Evolutionary conservation across 2,329 filamentous ascomycete genomes (phyloP), one percentile per base, ranked within the genome.

Genomic region (Raffaelea albimanens): DNA sequence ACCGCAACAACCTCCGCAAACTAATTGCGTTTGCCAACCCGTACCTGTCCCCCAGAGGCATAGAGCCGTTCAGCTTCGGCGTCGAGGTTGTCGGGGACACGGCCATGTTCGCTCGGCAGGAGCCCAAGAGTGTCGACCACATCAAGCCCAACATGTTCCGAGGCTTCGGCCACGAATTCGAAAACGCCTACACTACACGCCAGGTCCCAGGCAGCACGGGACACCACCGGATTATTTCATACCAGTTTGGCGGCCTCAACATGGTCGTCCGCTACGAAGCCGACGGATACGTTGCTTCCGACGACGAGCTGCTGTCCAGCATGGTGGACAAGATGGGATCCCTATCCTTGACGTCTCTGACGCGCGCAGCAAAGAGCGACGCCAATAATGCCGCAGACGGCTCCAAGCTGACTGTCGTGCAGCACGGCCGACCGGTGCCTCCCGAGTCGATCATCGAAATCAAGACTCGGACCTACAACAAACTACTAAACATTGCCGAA

Each of bases 1-100:
- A 73, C 52, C 58, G 68, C 25, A 72, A 70, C 56, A 72, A 69
- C 44, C 63, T 75, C 44, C 67, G 70, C 25, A 74, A 74, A 55
- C 66, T 75, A 19, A 59, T 74, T 2, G 59, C 60, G 2, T 72
- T 74, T 50, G 50, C 72, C 43, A 57, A 65, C 31, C 61, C 61
- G 1, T 44, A 18, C 7, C 50, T 55, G 38, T n/a, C n/a, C n/a
- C n/a, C n/a, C n/a, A n/a, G n/a, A n/a, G n/a, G n/a, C n/a, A 50
- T 59, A 29, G 58, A 67, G 14, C 10, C 56, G 5, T 73, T 73
- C 51, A 61, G 58, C n/a, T 69, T 75, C 38, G 48, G 60, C 1
- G 57, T 69, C 23, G 70, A 74, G 50, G 49, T 67, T 4, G 54
- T 53, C 3, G 53, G 59, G 16, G 57, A 61, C 11, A 71, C 69